Base-by-base conservation (phyloP, 257 asterid genomes). In the Cynanchum wilfordii region DNA sequence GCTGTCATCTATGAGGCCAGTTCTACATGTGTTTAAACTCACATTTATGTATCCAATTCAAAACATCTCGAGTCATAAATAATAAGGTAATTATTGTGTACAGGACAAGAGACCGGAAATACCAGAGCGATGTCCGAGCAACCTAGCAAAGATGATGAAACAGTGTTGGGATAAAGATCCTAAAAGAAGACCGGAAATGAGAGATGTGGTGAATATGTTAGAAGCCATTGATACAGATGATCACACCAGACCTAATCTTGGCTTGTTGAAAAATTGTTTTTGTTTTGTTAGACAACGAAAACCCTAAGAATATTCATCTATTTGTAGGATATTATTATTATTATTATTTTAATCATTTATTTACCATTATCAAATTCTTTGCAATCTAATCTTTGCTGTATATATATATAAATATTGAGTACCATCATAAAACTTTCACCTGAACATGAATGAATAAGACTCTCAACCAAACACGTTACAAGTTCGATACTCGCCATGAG, bases 121-220 rank as follows among this genome's bases (percentile, higher is more conserved):
- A 47, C 79, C 68, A 0, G 25, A 47, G 0, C 6, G 13, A 38
- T 79, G 79, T 17, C 84, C 84, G 0, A 27, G 20, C 12, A 30
- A 25, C 15, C 12, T 83, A n/a, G 77, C 82, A 2, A 24, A 71
- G 1, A 27, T 79, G 76, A 77, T 80, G 82, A 75, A 20, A 13
- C 20, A n/a, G 10, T 83, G 82, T 57, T 80, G 80, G 84, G 58
- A 68, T 12, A 62, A 69, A 5, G 65, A 79, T 8, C 72, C 77
- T 3, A 40, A 51, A 25, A 75, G 27, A 7, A 25, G 84, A 51
- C 81, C 80, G 11, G 80, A 80, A 72, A 83, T 80, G 82, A 52
- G 56, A 3, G 74, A 69, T 44, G 81, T 80, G 16, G 77, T 69
- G 15, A 29, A 5, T 5, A 59, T 3, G 73, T 58, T 83, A 38